Evolutionary conservation across 345 rosid species (phyloP).

Genomic region (Euphorbia peplus): DNA sequence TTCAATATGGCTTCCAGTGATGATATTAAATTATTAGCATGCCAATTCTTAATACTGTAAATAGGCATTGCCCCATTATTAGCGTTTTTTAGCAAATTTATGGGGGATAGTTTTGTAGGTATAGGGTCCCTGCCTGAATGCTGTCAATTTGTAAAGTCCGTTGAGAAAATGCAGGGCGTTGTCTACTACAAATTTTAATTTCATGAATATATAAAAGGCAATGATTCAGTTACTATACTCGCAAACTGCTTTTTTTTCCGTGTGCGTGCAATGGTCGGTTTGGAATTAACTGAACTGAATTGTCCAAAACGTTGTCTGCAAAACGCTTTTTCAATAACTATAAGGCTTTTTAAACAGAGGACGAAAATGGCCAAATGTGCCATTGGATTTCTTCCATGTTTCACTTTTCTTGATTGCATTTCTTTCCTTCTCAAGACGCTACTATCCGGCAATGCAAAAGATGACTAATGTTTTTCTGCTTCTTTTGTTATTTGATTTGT

Average conservation of each 20-base stretch:
- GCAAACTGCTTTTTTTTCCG: no score
- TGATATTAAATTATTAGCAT: slow-evolving; percentile 1
- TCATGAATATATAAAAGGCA: slow-evolving; percentile 16
- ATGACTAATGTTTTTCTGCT: slow-evolving; percentile 41
- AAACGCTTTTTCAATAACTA: no score
- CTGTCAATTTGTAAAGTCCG: slow-evolving; percentile 25
- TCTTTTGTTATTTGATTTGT: slow-evolving; percentile 36
- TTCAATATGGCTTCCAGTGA: neutral
- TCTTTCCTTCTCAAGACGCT: no score
- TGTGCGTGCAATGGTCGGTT: no score
- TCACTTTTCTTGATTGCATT: slow-evolving; percentile 43
- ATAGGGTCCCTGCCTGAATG: slow-evolving; percentile 25
- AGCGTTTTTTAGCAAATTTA: slow-evolving; percentile 60
- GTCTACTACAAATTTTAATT: slow-evolving; percentile 13
- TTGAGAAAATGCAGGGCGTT: slow-evolving; percentile 42
- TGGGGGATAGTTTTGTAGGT: slow-evolving; percentile 43
- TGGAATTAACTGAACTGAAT: no score
- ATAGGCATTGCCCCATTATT: slow-evolving; percentile 41
- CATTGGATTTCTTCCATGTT: slow-evolving; percentile 39
- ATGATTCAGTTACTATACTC: neutral
- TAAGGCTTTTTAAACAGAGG: slow-evolving; percentile 37
- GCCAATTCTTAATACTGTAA: slow-evolving; percentile 23
- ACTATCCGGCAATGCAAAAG: slow-evolving; percentile 42
- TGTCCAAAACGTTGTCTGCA: no score
- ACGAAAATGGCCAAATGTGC: slow-evolving; percentile 39